phyloP scores from a whole-genome alignment of 2,329 filamentous ascomycete genomes.

The Fusarium buxicola region DNA sequence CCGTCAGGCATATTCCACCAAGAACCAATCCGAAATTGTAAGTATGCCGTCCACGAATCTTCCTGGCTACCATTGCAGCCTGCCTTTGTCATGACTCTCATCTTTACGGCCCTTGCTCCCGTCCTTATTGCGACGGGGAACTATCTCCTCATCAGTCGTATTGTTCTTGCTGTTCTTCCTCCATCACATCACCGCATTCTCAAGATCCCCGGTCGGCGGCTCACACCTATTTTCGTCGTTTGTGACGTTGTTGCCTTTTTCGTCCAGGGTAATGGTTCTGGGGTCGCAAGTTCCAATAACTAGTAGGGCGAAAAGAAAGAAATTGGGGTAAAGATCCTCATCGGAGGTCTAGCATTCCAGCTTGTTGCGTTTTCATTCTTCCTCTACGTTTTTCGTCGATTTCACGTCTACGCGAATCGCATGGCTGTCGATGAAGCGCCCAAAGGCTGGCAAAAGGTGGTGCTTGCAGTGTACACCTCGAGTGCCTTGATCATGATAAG shows the following conservation, averaged over 20 bases:
- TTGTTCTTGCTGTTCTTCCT: slow-evolving; percentile 55
- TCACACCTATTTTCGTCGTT: slow-evolving; percentile 60
- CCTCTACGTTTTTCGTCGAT: slow-evolving; percentile 53
- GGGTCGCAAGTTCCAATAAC: slow-evolving; percentile 55
- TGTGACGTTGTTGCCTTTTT: slow-evolving; percentile 59
- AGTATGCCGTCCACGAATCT: slow-evolving; percentile 11
- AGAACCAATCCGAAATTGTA: slow-evolving; percentile 51
- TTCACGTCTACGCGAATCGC: slow-evolving; percentile 49
- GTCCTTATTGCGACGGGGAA: slow-evolving; percentile 62
- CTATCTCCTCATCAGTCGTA: slow-evolving; percentile 62
- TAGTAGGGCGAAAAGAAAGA: slow-evolving; percentile 56
- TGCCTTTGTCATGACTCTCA: slow-evolving; percentile 54
- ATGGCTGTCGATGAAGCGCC: slow-evolving; percentile 45
- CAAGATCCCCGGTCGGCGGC: slow-evolving; percentile 50
- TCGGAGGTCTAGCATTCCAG: slow-evolving; percentile 57
- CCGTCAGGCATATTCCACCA: slow-evolving; percentile 52
- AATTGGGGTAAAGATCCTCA: slow-evolving; percentile 55
- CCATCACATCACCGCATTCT: slow-evolving; percentile 50
- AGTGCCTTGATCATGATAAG: slow-evolving; percentile 59
- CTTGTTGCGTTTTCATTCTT: slow-evolving; percentile 56
- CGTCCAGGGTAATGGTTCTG: slow-evolving; percentile 58
- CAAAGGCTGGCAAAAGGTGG: slow-evolving; percentile 52
- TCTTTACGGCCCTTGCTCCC: slow-evolving; percentile 61
- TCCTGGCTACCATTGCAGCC: slow-evolving; percentile 35
- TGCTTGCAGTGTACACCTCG: slow-evolving; percentile 57